phyloP scores from a whole-genome alignment of 495 filamentous ascomycete genomes.

The Hypomontagnella monticulosa region DNA sequence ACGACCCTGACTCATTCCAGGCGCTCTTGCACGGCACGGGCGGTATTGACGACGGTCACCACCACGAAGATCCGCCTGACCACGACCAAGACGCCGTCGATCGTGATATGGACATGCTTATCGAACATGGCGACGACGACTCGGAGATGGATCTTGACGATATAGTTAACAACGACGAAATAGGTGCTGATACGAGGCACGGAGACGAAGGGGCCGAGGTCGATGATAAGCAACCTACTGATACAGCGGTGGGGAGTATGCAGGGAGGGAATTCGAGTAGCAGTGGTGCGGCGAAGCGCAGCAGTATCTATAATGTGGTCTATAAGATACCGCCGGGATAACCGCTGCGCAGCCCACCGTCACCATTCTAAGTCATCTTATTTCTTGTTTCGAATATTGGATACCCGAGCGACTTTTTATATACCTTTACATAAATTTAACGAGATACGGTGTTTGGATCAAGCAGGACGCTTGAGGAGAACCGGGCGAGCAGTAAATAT shows the following conservation, averaged over 20 bases:
- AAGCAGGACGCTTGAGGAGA: too few species aligned
- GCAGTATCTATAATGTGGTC: constrained; percentile 45
- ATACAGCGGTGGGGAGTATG: background rate
- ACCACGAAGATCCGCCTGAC: constrained; percentile 15
- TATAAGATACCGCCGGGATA: constrained; percentile 29
- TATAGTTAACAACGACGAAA: background rate
- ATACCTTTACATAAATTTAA: too few species aligned
- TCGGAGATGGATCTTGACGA: constrained; percentile 45
- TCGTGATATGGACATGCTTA: constrained; percentile 63
- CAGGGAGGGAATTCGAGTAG: constrained; percentile 14
- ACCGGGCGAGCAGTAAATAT: background rate
- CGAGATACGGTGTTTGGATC: too few species aligned
- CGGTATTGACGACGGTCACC: constrained; percentile 28
- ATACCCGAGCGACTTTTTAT: constrained; percentile 8
- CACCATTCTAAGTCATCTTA: background rate
- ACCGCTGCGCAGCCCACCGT: too few species aligned
- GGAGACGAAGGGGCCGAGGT: background rate
- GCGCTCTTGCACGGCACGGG: constrained; percentile 53
- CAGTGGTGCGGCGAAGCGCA: constrained; percentile 31
- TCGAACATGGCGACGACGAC: constrained; percentile 51
- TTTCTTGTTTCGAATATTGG: background rate
- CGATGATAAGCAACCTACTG: background rate
- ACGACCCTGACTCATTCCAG: constrained; percentile 53
- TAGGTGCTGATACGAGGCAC: background rate
- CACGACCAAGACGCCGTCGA: constrained; percentile 55